phyloP scores from a whole-genome alignment of 345 rosid genomes.

The Zanthoxylum bungeanum region DNA sequence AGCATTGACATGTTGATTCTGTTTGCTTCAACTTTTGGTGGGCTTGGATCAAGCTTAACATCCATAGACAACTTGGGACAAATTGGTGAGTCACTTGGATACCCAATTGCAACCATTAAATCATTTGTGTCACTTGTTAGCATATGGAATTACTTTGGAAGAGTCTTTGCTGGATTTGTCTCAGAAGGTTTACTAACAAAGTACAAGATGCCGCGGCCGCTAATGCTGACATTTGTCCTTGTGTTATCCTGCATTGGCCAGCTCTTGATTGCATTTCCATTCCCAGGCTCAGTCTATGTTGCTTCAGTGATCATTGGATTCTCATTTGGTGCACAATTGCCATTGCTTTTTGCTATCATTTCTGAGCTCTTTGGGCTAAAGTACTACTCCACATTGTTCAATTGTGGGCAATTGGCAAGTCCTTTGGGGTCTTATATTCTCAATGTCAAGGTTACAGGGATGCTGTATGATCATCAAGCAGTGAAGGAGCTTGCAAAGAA shows the following conservation, averaged over 20 bases:
- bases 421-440: constrained; percentile 79
- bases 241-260: constrained; percentile 55
- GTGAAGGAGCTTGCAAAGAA: constrained; percentile 41
- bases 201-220: constrained; percentile 65
- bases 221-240: constrained; percentile 71
- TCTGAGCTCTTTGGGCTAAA: constrained; percentile 88
- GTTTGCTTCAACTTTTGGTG: constrained; percentile 63
- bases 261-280: constrained; percentile 71
- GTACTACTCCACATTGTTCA: constrained; percentile 83
- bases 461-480: constrained; percentile 65
- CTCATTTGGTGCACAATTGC: constrained; percentile 74
- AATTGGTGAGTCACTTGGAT: constrained; percentile 86
- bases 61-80: constrained; percentile 89
- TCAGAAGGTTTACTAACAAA: constrained; percentile 56
- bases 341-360: constrained; percentile 67
- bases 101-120: constrained; percentile 51
- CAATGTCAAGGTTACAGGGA: constrained; percentile 68
- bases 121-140: constrained; percentile 78
- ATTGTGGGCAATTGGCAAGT: constrained; percentile 78
- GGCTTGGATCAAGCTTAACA: constrained; percentile 75
- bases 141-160: constrained; percentile 88
- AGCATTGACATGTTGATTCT: constrained; percentile 72
- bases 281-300: constrained; percentile 60
- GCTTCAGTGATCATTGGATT: constrained; percentile 78
- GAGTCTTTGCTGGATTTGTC: constrained; percentile 80